Base-by-base conservation (phyloP, 2,329 filamentous ascomycete genomes). In the Gaeumannomyces sp. region DNA sequence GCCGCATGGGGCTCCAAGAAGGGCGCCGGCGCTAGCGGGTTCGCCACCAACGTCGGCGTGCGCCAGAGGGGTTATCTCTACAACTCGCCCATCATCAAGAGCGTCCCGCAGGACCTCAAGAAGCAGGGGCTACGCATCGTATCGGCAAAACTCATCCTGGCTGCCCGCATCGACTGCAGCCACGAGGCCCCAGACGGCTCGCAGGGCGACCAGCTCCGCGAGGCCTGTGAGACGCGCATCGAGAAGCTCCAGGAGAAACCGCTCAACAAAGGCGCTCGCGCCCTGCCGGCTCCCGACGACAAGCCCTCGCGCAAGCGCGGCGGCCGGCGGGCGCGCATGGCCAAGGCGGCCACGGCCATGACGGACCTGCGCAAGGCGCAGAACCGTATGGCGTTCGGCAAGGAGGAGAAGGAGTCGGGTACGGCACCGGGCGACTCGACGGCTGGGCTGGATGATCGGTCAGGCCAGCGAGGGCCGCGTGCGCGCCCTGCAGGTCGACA, bases 281-380 rank as follows among this genome's bases (percentile, higher is more conserved):
- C 95, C 1, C 84, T 98, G 0, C 94, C 94, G 1, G 91, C 92
- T 0, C 95, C 95, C 0, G 95, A 98, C 73, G 95, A 99, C 77
- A 99, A 98, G 76, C 95, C 93, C 1, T 88, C 91, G 0, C 85
- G 93, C 45, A 99, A 99, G 76, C 90, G 95, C 69, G 95, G 95
- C 76, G 95, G 95, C 63, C 84, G 94, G 64, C 84, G 93, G 69
- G 95, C 93, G 16, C 83, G 95, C 65, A 97, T 97, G 76, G 94
- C 94, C 66, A 99, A 99, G 83, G 95, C 97, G 76, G 93, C 94
- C 4, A 92, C 92, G 8, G 94, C 95, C 66, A 96, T 97, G 92
- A 99, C 95, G 0, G 95, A 99, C 64, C 81, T 99, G 35, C 89
- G 93, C 69, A 97, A 98, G 76, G 93, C 93, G 5, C 95, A 98